These are phyloP conservation scores for Didymella pomorum DNA, from an alignment of 2,329 filamentous ascomycete species.

Conservation along the genomic window DNA sequence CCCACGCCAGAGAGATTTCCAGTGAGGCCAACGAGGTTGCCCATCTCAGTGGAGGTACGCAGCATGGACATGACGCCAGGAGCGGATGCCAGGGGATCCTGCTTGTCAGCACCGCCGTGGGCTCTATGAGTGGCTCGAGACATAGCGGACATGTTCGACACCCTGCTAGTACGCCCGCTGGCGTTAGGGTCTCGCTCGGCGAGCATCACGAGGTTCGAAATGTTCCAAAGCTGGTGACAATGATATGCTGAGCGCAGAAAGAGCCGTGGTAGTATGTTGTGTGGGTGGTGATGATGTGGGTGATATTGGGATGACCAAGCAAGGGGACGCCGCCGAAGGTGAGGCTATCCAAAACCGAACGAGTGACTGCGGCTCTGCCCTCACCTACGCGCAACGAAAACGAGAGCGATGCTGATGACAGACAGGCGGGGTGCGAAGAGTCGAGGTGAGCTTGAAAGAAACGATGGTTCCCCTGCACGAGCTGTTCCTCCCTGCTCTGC, in stretches of 20 bases:
- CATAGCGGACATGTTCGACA: conserved; percentile 55
- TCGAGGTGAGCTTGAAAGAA: conserved; percentile 1
- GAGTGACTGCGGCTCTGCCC: conserved; percentile 25
- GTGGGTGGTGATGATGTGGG: conserved; percentile 25
- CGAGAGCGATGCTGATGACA: conserved; percentile 27
- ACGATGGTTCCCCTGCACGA: not conserved
- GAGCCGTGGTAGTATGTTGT: conserved; percentile 17
- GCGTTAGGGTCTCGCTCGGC: conserved; percentile 55
- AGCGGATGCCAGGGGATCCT: conserved; percentile 43
- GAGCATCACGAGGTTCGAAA: conserved; percentile 52
- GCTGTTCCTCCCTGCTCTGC: conserved; percentile 7
- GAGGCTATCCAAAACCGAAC: conserved; percentile 33
- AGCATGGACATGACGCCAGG: conserved; percentile 60
- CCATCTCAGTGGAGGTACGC: conserved; percentile 58
- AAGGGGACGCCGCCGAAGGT: conserved; percentile 27
- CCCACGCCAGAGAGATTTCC: conserved; percentile 50
- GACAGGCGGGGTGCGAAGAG: conserved; percentile 9
- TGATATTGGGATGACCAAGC: conserved; percentile 31
- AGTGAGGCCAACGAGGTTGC: conserved; percentile 54
- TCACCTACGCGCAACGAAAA: conserved; percentile 27
- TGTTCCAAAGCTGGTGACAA: not conserved
- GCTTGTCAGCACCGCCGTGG: conserved; percentile 34
- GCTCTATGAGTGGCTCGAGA: conserved; percentile 46
- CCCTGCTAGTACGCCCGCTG: conserved; percentile 58
- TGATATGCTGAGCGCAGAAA: conserved; percentile 2